Evolutionary conservation across 2,329 filamentous ascomycete genomes (phyloP).

Genomic region (Penicillium janthinellum): DNA sequence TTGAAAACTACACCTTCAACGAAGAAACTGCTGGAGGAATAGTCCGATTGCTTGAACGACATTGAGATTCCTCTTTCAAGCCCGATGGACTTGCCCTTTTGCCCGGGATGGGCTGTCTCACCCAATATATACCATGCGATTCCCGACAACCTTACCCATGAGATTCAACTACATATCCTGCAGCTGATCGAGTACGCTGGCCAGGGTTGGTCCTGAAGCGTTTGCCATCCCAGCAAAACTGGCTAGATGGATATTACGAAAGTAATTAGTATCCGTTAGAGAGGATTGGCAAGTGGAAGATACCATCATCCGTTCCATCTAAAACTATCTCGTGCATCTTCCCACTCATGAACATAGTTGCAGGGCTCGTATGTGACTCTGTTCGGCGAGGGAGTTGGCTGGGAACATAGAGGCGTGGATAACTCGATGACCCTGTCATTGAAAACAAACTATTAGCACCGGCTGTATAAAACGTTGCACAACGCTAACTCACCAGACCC

Average conservation of each 20-base stretch:
- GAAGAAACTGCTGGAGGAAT: not conserved
- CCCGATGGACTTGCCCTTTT: too few relatives aligned
- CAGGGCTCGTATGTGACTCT: constrained; percentile 27
- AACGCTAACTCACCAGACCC: constrained; percentile 22
- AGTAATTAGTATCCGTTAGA: constrained; percentile 3
- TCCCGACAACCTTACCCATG: too few relatives aligned
- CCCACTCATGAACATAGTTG: constrained; percentile 26
- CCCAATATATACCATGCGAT: too few relatives aligned
- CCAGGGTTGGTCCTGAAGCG: constrained; percentile 19
- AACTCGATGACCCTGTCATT: constrained; percentile 21
- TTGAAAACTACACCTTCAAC: too few relatives aligned
- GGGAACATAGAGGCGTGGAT: constrained; percentile 28
- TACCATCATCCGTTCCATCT: constrained; percentile 31
- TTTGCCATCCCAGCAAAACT: constrained; percentile 25
- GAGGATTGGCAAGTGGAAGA: not conserved
- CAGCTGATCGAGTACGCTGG: constrained; percentile 19
- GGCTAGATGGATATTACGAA: constrained; percentile 22
- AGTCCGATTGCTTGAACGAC: too few relatives aligned
- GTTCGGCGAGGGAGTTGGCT: constrained; percentile 22
- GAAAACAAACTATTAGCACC: constrained; percentile 16
- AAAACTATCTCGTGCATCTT: constrained; percentile 31
- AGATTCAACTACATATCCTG: constrained; percentile 16
- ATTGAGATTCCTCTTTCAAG: too few relatives aligned
- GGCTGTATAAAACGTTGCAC: constrained; percentile 5
- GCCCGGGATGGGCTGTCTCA: too few relatives aligned